Evolutionary conservation across 495 filamentous ascomycete genomes (phyloP).

Genomic region (Xylaria bambusicola): DNA sequence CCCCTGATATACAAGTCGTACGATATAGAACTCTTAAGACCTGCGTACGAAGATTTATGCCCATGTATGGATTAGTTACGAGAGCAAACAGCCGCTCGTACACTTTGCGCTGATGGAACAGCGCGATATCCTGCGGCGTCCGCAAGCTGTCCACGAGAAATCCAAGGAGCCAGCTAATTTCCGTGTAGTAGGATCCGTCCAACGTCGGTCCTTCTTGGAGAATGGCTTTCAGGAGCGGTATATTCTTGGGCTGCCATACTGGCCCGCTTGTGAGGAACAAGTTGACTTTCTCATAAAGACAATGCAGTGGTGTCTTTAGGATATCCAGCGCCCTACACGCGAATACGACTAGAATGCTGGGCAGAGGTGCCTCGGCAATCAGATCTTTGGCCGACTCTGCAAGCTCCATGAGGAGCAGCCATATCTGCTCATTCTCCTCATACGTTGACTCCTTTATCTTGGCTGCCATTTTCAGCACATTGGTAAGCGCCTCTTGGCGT

Average conservation of each 20-base stretch:
- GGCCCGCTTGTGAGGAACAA: slow-evolving; percentile 76
- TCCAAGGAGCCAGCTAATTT: slow-evolving; percentile 80
- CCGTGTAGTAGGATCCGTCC: slow-evolving; percentile 73
- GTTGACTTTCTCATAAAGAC: slow-evolving; percentile 86
- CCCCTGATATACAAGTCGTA: slow-evolving; percentile 69
- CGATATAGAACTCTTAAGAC: slow-evolving; percentile 74
- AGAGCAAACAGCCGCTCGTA: slow-evolving; percentile 77
- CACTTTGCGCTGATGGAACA: slow-evolving; percentile 78
- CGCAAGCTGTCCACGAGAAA: slow-evolving; percentile 67
- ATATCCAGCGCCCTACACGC: slow-evolving; percentile 68
- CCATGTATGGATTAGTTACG: slow-evolving; percentile 66
- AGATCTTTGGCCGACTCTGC: slow-evolving; percentile 65
- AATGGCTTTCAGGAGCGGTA: slow-evolving; percentile 77
- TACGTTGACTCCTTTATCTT: slow-evolving; percentile 71
- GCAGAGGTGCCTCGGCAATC: slow-evolving; percentile 61
- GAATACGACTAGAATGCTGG: slow-evolving; percentile 73
- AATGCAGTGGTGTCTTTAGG: slow-evolving; percentile 74
- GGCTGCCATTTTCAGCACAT: slow-evolving; percentile 62
- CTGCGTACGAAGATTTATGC: slow-evolving; percentile 61
- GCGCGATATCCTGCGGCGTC: slow-evolving; percentile 64
- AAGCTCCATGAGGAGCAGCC: slow-evolving; percentile 74
- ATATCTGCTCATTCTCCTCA: slow-evolving; percentile 72
- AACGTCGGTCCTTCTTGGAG: slow-evolving; percentile 68
- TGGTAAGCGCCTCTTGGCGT: slow-evolving; percentile 71
- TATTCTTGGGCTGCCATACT: slow-evolving; percentile 67